Evolutionary conservation across 352 stramenopile species (phyloP), one percentile per base, ranked within the genome.

Genomic region (Phytophthora crassamura): DNA sequence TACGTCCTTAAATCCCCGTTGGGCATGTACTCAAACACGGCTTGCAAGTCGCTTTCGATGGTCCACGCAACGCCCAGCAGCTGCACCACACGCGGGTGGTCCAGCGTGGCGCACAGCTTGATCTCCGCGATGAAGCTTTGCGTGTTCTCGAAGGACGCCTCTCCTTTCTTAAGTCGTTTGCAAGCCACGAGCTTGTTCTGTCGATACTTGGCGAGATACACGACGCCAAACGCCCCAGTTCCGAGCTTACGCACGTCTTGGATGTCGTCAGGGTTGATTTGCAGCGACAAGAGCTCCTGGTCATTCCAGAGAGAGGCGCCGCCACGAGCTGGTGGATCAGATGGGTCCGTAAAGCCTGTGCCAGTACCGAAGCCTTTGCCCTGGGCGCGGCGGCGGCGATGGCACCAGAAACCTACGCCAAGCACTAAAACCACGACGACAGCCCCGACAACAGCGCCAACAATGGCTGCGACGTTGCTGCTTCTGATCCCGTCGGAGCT

Each of bases 21-120:
- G 1, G 80, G 50, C 80, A 89, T 85, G 59, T 86, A 91, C 62
- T 91, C 80, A 46, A 86, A 88, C 12, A 91, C 42, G 5, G 75
- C 82, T 58, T 88, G 76, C 0, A 89, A 38, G 46, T 89, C 78
- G 9, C 73, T 72, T 39, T 84, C 69, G 34, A 78, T 82, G 4
- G 75, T 85, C 79, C 79, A 90, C 9, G 76, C 71, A 20, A 83
- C 80, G n/a, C 79, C 82, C 14, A 90, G 42, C 25, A 89, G 66
- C n/a, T 40, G 45, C 8, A 90, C 82, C 11, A 89, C 48, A 4
- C 69, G 80, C 32, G 77, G 75, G 30, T 86, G 81, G 35, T 83
- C 68, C 25, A 90, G 60, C 35, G 74, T 74, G 11, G 76, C 55
- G 4, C 73, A 71, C 32, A 88, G 46, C 32, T 88, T 84, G 49